Evolutionary conservation across 106 monocot genomes (phyloP).

Genomic region (Dioscorea alata): DNA sequence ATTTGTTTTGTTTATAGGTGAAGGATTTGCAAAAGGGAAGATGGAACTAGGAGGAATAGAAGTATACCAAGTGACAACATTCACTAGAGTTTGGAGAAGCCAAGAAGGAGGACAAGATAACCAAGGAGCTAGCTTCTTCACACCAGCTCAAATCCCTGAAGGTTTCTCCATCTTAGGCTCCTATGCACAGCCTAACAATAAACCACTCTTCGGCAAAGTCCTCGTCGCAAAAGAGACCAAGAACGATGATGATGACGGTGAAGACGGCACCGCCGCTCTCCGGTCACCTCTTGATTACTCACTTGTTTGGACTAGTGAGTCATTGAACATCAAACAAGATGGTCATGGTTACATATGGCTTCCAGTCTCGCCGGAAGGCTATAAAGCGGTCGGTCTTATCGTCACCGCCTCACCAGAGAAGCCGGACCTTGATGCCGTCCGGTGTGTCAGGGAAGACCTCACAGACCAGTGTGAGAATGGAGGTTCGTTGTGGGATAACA

Average conservation of each 20-base stretch:
- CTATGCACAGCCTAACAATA: conserved; percentile 58
- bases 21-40: conserved; percentile 55
- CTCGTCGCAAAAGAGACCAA: conserved; percentile 41
- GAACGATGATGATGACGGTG: too few relatives aligned
- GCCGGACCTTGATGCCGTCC: conserved; percentile 37
- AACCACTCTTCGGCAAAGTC: conserved; percentile 49
- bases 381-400: conserved; percentile 49
- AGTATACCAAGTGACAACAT: conserved; percentile 42
- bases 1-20: conserved; percentile 22
- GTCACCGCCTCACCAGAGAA: conserved; percentile 63
- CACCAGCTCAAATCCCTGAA: conserved; percentile 44
- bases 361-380: conserved; percentile 58
- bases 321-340: conserved; percentile 20
- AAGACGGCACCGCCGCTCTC: conserved; percentile 12
- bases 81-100: conserved; percentile 60
- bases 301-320: conserved; percentile 51
- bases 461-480: conserved; percentile 43
- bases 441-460: conserved; percentile 56
- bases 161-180: conserved; percentile 63
- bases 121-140: conserved; percentile 58
- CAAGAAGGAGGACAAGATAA: conserved; percentile 32
- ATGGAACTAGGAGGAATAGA: conserved; percentile 68
- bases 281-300: conserved; percentile 50
- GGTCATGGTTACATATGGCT: conserved; percentile 70
- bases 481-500: conserved; percentile 23